Evolutionary conservation across 73 alveolate species (phyloP), one percentile per base, ranked within the genome.

Genomic region (Breviolum minutum): DNA sequence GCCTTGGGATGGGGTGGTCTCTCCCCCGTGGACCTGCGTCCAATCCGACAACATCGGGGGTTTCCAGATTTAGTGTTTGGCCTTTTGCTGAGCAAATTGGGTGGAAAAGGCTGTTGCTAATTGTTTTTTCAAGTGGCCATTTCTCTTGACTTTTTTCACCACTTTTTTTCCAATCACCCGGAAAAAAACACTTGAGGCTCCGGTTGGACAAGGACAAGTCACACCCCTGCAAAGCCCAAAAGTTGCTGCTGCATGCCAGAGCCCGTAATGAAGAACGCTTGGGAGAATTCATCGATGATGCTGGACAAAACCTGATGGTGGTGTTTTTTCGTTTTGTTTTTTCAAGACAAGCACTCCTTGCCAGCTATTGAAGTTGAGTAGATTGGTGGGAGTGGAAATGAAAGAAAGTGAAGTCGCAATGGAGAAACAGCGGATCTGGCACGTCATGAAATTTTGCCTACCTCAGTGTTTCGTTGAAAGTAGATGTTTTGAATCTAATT

Each of bases 201-300:
- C 9, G 12, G 10, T 10, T 66, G 16, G 62, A 63, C 74, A 64
- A 62, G 16, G 62, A 63, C 74, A 64, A 62, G 90, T 40, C 97
- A 63, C 94, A 92, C 97, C 8, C 97, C 97, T 5, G 97, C 97
- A 40, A 92, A 92, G 97, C 97, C 90, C 16, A 92, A 89, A 74
- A 92, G 71, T 64, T 64, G 70, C 73, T 60, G 76, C 29, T 92
- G 90, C 89, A 74, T 32, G 73, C 74, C 96, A 27, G 96, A 89
- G 66, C 88, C 87, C 5, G 88, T 70, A 66, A 74, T 9, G n/a
- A 92, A 29, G 26, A 73, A 48, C 16, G 80, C 73, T 40, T 73
- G 90, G 27, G 90, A 92, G 81, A 74, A 64, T 83, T 92, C 97
- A 54, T 92, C 97, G 48, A 92, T 80, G 71, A 92, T 80, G 71